Percentiles rank a stretch among this genome's conserved stretches.
Conservation (phyloP, 2,329 filamentous ascomycete species). For the Pseudogymnoascus sp. region DNA sequence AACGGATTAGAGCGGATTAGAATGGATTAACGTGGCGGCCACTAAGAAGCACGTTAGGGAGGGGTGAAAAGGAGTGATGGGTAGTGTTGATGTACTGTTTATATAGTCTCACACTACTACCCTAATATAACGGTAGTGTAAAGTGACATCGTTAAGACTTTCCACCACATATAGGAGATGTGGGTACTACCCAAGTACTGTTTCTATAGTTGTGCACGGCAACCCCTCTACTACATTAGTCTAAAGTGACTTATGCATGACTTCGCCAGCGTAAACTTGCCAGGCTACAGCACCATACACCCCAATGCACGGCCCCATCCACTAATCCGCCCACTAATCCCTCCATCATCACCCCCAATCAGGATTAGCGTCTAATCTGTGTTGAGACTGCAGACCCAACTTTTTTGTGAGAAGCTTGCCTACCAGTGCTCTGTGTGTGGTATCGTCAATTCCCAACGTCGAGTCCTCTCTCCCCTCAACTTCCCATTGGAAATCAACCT, state of each 20-base stretch:
- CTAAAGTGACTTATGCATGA: slow-evolving; percentile 4
- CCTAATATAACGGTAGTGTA: neutral
- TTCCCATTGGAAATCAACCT: neutral
- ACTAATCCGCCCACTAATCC: neutral
- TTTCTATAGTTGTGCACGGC: neutral
- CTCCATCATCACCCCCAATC: neutral
- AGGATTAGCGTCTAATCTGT: neutral
- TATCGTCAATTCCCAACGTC: neutral
- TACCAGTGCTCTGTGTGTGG: neutral
- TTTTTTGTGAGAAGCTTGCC: slow-evolving; percentile 11
- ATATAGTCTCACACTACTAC: no score
- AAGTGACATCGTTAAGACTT: neutral
- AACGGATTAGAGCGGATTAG: neutral
- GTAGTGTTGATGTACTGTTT: neutral
- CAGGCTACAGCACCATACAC: neutral
- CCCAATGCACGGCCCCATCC: neutral
- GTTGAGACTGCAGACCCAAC: slow-evolving; percentile 6
- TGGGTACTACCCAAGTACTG: neutral
- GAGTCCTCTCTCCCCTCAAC: neutral
- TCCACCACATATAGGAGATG: neutral
- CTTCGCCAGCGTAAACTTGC: neutral
- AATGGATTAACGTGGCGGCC: neutral
- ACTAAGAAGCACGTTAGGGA: neutral
- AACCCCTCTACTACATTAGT: neutral
- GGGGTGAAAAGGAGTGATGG: neutral